These are phyloP conservation scores for Termitomyces eurrhizus DNA, from an alignment of 768 basidiomycete species.

Conservation along the genomic window DNA sequence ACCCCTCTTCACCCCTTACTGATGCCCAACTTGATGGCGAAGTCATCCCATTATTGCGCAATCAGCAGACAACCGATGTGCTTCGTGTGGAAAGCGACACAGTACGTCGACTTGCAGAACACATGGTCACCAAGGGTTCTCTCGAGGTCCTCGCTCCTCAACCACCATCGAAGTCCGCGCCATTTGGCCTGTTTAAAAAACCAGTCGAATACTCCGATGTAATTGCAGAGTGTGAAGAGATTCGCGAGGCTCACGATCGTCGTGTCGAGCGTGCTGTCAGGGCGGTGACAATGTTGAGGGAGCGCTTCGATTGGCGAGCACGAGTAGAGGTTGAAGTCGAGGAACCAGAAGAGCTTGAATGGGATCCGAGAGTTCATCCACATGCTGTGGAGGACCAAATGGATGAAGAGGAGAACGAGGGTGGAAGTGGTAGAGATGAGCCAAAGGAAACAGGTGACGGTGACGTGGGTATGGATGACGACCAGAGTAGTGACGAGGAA, in stretches of 20 bases:
- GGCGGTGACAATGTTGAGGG: constrained; percentile 72
- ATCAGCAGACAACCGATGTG: constrained; percentile 77
- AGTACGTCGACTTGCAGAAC: constrained; percentile 64
- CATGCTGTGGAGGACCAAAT: constrained; percentile 5
- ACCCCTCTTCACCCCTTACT: constrained; percentile 54
- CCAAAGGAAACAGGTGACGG: constrained; percentile 24
- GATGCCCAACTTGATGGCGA: constrained; percentile 72
- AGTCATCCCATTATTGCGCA: constrained; percentile 70
- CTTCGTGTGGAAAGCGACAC: constrained; percentile 66
- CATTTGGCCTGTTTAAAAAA: constrained; percentile 25
- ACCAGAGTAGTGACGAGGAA: constrained; percentile 20
- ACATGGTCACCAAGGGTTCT: constrained; percentile 59
- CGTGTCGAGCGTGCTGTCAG: constrained; percentile 75
- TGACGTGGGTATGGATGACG: constrained; percentile 21
- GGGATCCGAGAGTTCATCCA: constrained; percentile 49
- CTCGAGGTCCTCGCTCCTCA: constrained; percentile 39
- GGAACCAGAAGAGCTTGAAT: constrained; percentile 74
- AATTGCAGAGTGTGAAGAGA: constrained; percentile 59
- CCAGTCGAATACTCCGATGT: constrained; percentile 58
- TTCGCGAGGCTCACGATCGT: constrained; percentile 67
- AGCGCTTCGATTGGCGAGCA: constrained; percentile 80
- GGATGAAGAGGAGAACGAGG: constrained; percentile 19
- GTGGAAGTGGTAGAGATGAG: constrained; percentile 23
- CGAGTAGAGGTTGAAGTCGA: constrained; percentile 77
- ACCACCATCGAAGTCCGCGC: constrained; percentile 20